Conservation (phyloP, 371 early-diverging fungal species). For the Choanephora cucurbitarum region DNA sequence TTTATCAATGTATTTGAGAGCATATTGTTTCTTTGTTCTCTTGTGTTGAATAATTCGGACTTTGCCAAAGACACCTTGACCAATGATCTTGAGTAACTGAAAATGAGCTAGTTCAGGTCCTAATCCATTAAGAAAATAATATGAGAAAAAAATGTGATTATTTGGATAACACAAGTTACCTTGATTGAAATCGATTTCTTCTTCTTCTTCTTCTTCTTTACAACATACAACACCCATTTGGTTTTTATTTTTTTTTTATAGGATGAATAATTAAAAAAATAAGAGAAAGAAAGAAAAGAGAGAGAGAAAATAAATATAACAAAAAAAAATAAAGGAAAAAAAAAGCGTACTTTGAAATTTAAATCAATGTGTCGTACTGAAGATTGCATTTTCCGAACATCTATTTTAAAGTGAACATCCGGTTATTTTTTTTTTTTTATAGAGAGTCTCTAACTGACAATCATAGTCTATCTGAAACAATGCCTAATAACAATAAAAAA, state of each 20-base stretch:
- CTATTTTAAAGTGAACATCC: too few species aligned
- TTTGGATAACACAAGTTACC: too few species aligned
- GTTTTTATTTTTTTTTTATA: constrained; percentile 2
- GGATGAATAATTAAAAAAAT: constrained; percentile 1
- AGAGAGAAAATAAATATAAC: background rate
- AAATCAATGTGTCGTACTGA: too few species aligned
- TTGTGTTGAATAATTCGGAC: constrained; percentile 85
- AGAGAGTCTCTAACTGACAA: too few species aligned
- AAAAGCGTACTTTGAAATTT: too few species aligned
- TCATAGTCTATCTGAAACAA: too few species aligned
- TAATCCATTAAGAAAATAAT: constrained; percentile 1
- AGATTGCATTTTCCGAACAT: too few species aligned
- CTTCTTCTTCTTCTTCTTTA: constrained; percentile 17
- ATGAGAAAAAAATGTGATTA: background rate
- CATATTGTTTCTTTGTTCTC: constrained; percentile 51
- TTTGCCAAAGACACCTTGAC: constrained; percentile 75
- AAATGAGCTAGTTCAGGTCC: constrained; percentile 63
- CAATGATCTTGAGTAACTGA: constrained; percentile 61
- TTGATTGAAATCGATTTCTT: constrained; percentile 18
- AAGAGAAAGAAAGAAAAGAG: constrained; percentile 6
- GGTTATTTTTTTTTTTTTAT: too few species aligned
- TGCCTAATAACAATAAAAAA: too few species aligned
- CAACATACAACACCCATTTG: constrained; percentile 28
- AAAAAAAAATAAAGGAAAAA: too few species aligned
- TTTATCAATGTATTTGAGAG: constrained; percentile 62